phyloP scores from a whole-genome alignment of 768 basidiomycete species.

The Amanita inopinata region DNA sequence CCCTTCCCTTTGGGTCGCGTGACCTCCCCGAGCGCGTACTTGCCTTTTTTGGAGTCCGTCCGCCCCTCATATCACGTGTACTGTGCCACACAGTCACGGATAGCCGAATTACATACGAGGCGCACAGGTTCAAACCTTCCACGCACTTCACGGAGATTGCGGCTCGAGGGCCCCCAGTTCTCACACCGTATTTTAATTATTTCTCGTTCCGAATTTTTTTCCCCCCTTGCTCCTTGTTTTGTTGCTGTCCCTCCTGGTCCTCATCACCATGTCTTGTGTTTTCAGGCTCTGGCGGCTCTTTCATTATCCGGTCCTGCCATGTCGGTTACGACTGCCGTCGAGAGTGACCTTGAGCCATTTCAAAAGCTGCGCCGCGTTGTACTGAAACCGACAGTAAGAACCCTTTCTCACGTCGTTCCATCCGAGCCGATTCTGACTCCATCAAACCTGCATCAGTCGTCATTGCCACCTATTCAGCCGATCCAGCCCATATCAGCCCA shows the following conservation, averaged over 20 bases:
- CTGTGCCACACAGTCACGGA: slow-evolving; percentile 14
- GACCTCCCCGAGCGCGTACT: slow-evolving; percentile 5
- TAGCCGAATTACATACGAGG: not conserved
- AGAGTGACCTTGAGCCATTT: slow-evolving; percentile 53
- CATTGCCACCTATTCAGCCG: slow-evolving; percentile 15
- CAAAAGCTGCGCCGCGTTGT: slow-evolving; percentile 41
- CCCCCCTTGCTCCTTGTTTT: not conserved
- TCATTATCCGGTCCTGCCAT: slow-evolving; percentile 38
- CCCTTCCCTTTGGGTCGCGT: too few relatives aligned
- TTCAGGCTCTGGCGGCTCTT: slow-evolving; percentile 47
- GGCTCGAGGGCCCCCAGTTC: too few relatives aligned
- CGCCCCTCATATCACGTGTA: slow-evolving; percentile 12
- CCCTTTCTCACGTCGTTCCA: slow-evolving; percentile 14
- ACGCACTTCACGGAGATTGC: slow-evolving; percentile 23
- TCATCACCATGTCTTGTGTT: slow-evolving; percentile 8
- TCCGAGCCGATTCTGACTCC: slow-evolving; percentile 12
- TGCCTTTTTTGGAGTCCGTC: slow-evolving; percentile 4
- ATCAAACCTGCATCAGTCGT: slow-evolving; percentile 11
- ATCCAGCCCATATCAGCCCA: slow-evolving; percentile 13
- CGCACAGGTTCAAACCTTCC: slow-evolving; percentile 11
- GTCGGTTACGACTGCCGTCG: slow-evolving; percentile 46
- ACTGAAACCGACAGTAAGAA: slow-evolving; percentile 14
- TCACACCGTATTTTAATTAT: too few relatives aligned
- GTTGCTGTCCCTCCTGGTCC: not conserved
- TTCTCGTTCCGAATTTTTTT: slow-evolving; percentile 8